A percentile compares a stretch with the other conserved stretches of the same genome.
Conservation (phyloP, 2,329 filamentous ascomycete genomes). For the Didymellaceae sp. region DNA sequence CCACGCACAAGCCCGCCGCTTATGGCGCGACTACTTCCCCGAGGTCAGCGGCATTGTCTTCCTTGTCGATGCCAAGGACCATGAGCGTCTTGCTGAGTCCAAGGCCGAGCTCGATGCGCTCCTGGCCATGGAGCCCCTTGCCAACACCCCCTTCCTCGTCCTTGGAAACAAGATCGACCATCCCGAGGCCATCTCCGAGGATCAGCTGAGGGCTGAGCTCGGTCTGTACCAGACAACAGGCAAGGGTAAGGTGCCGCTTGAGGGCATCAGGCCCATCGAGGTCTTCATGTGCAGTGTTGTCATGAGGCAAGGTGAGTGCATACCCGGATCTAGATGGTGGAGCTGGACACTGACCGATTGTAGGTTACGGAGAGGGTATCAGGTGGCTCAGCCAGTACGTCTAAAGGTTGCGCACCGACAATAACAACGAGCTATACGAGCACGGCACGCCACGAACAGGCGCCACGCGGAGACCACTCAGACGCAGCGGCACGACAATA, state of each 20-base stretch:
- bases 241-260: slow-evolving; percentile 42
- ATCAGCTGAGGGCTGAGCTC: slow-evolving; percentile 88
- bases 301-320: slow-evolving; percentile 75
- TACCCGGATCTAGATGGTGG: too few species aligned
- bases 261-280: slow-evolving; percentile 68
- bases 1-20: slow-evolving; percentile 45
- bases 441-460: background rate
- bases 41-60: slow-evolving; percentile 79
- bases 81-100: slow-evolving; percentile 89
- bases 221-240: slow-evolving; percentile 76
- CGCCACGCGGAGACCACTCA: background rate
- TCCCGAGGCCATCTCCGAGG: slow-evolving; percentile 91
- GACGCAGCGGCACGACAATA: background rate
- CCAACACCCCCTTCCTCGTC: slow-evolving; percentile 93
- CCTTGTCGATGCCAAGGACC: slow-evolving; percentile 95
- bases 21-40: slow-evolving; percentile 48
- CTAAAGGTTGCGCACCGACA: slow-evolving; percentile 20
- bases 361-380: slow-evolving; percentile 47
- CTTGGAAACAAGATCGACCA: slow-evolving; percentile 99
- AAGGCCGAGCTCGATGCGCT: slow-evolving; percentile 95
- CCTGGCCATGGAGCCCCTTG: slow-evolving; percentile 92
- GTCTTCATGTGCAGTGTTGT: slow-evolving; percentile 97
- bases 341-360: slow-evolving; percentile 1
- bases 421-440: background rate
- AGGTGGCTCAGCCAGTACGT: slow-evolving; percentile 50